Evolutionary conservation across 108 stramenopile genomes (phyloP), one percentile per base, ranked within the genome.

Genomic region (Asterionellopsis glacialis): DNA sequence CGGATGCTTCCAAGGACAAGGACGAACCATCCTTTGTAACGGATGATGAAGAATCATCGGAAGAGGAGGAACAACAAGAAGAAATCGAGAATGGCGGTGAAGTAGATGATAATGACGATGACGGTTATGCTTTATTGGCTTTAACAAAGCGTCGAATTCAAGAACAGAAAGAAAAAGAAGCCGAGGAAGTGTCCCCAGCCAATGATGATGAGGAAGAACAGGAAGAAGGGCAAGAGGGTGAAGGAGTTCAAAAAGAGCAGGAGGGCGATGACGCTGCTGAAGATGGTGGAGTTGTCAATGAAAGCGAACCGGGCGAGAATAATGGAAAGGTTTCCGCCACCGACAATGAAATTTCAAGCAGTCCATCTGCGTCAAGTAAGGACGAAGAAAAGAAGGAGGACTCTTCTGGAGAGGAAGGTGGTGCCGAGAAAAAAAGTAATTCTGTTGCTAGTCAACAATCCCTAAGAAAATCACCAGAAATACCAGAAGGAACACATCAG

Each of bases 81-180:
- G 33, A 5, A 33, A 33, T 33, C 7, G 33, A 33, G 33, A 33
- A 7, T 7, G 33, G 33, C 7, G 33, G 33, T 7, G 33, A 33
- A 33, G 33, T 5, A 33, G 33, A 33, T 33, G 47, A 48, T 43
- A 18, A 51, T 21, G 52, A 25, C 15, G 52, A 53, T 15, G 52
- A 53, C 24, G 52, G 24, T 25, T 53, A 24, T 21, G 52, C 52
- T 19, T 24, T 53, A 24, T 24, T 53, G 14, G 52, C 52, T 6
- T 25, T 53, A 15, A 24, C 52, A 4, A 53, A 53, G 9, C 21
- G 24, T 19, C 19, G 52, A 53, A 24, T 53, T 19, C 22, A 19
- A 25, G 52, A 22, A 22, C 52, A 53, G 9, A 15, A 53, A 53
- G 24, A 19, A 15, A 53, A 53, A 4, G 52, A 53, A 15, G 24